Base-by-base conservation (phyloP, 2,329 filamentous ascomycete species). In the Nothophaeocryptopus gaeumannii region DNA sequence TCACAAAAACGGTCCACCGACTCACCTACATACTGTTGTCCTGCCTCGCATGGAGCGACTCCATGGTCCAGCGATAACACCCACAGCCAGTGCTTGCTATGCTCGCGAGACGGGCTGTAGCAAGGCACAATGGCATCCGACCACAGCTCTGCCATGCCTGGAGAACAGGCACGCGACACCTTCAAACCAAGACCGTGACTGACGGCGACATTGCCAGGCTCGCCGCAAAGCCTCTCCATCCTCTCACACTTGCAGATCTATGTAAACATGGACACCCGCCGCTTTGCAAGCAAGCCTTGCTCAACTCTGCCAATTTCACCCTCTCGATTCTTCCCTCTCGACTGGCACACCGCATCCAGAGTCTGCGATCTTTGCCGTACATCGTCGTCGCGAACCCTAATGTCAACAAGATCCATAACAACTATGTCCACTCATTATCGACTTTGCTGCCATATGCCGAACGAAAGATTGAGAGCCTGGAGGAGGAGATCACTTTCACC, bases 321-420 rank as follows among this genome's bases (percentile, higher is more conserved):
- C 85, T 97, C 58, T 88, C 86, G 26, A 86, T 96, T 45, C 84
- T 97, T 8, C 93, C 93, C 11, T 88, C 93, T 42, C 89, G 93
- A 33, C 84, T 99, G 20, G 93, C 93, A 20, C 89, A 95, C 68
- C 89, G 93, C 49, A 95, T 99, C 58, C 88, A 96, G 69, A 89
- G 90, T 37, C 78, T 99, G 13, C 86, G 91, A 56, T 96, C 95
- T 67, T 82, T 99, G 8, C 93, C 93, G 0, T 99, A 92, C 71
- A 97, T 99, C 58, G 92, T 99, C 47, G 93, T 99, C 20, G 91
- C 92, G n/a, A 97, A 99, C 67, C 89, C 90, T 1, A 89, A 96
- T 67, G 90, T 99, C 60, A 88, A 86, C 20, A 85, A 86, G 63
- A 99, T 99, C 58, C 96, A 97, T 76, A 85, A 88, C 71, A 97